phyloP scores from a whole-genome alignment of 768 basidiomycete genomes.

The Lactifluus echinatus region DNA sequence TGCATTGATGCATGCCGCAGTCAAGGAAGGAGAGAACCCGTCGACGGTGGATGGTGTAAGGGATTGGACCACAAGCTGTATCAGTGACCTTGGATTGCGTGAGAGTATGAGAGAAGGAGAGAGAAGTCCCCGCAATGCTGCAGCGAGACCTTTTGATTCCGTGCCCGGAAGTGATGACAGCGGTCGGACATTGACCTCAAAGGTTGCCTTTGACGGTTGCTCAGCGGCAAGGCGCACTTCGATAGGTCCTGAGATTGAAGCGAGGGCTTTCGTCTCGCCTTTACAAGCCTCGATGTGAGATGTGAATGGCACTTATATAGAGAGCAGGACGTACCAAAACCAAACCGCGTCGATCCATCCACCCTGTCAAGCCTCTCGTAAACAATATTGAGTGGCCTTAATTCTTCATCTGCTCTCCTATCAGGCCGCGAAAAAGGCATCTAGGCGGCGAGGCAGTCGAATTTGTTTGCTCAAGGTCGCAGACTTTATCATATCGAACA shows the following conservation, averaged over 20 bases:
- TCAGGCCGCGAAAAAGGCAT: conserved; percentile 27
- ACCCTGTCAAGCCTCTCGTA: conserved; percentile 60
- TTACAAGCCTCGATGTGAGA: background rate
- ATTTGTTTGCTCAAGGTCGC: too few species aligned
- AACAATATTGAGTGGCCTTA: conserved; percentile 35
- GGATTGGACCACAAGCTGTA: conserved; percentile 72
- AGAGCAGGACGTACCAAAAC: conserved; percentile 38
- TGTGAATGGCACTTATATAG: background rate
- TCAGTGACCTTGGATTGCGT: conserved; percentile 58
- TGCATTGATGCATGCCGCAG: conserved; percentile 65
- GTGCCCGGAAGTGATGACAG: conserved; percentile 62
- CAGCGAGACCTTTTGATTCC: conserved; percentile 50
- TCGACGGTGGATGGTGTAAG: conserved; percentile 28
- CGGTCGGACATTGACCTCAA: conserved; percentile 69
- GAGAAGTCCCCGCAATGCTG: conserved; percentile 47
- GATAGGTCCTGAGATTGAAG: conserved; percentile 75
- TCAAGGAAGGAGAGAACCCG: conserved; percentile 25
- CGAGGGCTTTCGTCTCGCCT: conserved; percentile 42
- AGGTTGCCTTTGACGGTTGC: conserved; percentile 59
- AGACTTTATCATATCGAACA: too few species aligned
- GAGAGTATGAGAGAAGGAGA: conserved; percentile 56
- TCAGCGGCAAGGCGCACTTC: conserved; percentile 64
- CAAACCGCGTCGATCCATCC: conserved; percentile 70
- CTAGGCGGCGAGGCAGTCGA: background rate
- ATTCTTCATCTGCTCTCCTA: conserved; percentile 29